Percentiles rank a stretch among this genome's conserved stretches.
These are phyloP conservation scores for Telopea speciosissima DNA, from an alignment of 177 flowering plant species.

Conservation along the genomic window DNA sequence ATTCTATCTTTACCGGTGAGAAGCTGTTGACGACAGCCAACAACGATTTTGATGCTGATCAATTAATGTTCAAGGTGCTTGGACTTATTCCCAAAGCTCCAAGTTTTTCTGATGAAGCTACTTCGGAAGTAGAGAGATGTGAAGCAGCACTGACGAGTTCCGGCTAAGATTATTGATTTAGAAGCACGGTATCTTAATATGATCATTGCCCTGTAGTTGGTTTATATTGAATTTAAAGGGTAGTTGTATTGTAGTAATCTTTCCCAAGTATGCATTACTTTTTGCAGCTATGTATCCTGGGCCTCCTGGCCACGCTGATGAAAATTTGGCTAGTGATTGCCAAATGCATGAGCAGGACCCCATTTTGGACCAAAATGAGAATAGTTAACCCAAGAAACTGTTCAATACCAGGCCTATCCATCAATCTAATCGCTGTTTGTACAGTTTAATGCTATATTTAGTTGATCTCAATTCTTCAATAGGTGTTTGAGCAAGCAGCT, in stretches of 20 bases:
- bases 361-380: neutral
- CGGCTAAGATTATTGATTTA: slow-evolving; percentile 16
- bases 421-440: no score
- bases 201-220: neutral
- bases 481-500: no score
- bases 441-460: no score
- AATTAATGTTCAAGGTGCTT: slow-evolving; percentile 85
- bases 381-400: neutral
- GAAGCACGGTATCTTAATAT: neutral
- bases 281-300: neutral
- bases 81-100: slow-evolving; percentile 91
- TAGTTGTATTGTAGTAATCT: no score
- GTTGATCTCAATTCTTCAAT: no score
- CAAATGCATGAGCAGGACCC: neutral
- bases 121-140: slow-evolving; percentile 38
- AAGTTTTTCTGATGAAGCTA: slow-evolving; percentile 36
- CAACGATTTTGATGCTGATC: slow-evolving; percentile 88
- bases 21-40: slow-evolving; percentile 92
- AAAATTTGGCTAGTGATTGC: neutral
- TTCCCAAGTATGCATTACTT: neutral
- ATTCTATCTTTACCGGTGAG: slow-evolving; percentile 96
- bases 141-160: slow-evolving; percentile 48
- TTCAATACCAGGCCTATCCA: neutral
- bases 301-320: neutral
- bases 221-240: neutral